Conservation (phyloP, 768 basidiomycete species). For the Termitomyces sp. region DNA sequence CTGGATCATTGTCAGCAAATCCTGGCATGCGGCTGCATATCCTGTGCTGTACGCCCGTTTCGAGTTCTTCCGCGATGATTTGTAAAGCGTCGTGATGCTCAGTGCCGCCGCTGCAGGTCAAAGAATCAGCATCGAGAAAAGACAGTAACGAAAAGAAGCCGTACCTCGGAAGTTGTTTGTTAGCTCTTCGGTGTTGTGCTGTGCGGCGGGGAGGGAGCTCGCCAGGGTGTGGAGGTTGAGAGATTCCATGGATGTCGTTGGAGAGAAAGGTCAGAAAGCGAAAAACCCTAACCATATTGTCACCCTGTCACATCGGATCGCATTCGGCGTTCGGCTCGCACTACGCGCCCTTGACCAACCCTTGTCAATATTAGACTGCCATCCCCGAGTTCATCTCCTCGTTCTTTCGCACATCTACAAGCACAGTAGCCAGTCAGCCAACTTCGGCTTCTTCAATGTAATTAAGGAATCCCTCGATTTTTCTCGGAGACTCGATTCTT, state of each 20-base stretch:
- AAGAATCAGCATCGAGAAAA: conserved; percentile 11
- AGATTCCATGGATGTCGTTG: conserved; percentile 59
- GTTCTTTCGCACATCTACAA: too few species aligned
- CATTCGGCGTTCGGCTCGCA: too few species aligned
- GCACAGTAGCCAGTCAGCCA: too few species aligned
- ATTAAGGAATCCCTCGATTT: too few species aligned
- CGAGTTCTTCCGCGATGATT: conserved; percentile 70
- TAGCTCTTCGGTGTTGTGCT: conserved; percentile 77
- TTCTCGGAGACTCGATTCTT: too few species aligned
- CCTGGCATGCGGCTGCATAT: conserved; percentile 75
- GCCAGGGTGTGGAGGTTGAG: conserved; percentile 78
- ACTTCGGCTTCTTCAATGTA: too few species aligned
- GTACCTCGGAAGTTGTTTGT: conserved; percentile 79
- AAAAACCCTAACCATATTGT: conserved; percentile 7
- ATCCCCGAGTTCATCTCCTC: too few species aligned
- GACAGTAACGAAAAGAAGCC: conserved; percentile 1
- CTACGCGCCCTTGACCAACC: too few species aligned
- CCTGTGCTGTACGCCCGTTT: conserved; percentile 80
- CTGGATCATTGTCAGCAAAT: conserved; percentile 78
- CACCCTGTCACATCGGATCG: background rate
- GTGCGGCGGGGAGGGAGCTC: conserved; percentile 64
- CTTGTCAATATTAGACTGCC: too few species aligned
- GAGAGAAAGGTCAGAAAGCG: conserved; percentile 6
- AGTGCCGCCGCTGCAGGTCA: conserved; percentile 62
- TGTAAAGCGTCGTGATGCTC: conserved; percentile 81